Conservation (phyloP, 2,329 filamentous ascomycete species). For the Aspergillus transmontanensis region DNA sequence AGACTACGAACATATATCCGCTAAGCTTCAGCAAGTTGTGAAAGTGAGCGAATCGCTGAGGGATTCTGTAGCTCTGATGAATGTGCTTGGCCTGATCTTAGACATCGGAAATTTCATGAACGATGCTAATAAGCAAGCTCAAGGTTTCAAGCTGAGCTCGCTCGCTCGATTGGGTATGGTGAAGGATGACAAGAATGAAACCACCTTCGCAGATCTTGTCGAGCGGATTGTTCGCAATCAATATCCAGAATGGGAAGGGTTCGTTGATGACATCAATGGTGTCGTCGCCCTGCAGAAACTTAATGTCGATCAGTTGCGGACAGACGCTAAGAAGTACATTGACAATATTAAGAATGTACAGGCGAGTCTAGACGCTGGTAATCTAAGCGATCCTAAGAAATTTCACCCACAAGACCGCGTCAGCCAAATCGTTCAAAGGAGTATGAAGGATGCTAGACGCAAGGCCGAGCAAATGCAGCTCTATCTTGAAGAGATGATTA, state of each 20-base stretch:
- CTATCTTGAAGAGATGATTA: constrained; percentile 89
- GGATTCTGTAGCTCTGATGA: constrained; percentile 92
- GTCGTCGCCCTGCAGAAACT: constrained; percentile 83
- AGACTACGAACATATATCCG: constrained; percentile 90
- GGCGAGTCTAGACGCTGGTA: constrained; percentile 86
- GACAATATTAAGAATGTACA: constrained; percentile 94
- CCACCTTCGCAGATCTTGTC: constrained; percentile 90
- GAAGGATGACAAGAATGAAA: constrained; percentile 98
- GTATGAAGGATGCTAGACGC: constrained; percentile 93
- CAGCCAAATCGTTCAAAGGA: constrained; percentile 83
- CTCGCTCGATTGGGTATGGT: constrained; percentile 93
- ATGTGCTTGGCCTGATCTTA: constrained; percentile 90
- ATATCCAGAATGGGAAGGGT: constrained; percentile 93
- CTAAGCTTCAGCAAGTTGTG: constrained; percentile 84
- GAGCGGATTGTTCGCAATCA: constrained; percentile 96
- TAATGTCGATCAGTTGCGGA: constrained; percentile 88
- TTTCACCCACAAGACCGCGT: constrained; percentile 98
- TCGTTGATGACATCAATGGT: constrained; percentile 78
- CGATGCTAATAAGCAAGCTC: constrained; percentile 96
- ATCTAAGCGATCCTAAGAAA: constrained; percentile 92
- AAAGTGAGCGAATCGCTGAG: constrained; percentile 84
- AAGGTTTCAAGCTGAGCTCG: constrained; percentile 96
- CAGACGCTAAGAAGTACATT: constrained; percentile 89
- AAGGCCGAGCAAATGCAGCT: constrained; percentile 96
- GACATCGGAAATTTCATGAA: constrained; percentile 99